These are phyloP conservation scores for Sindora glabra DNA, from an alignment of 306 rosid genomes.

Conservation along the genomic window DNA sequence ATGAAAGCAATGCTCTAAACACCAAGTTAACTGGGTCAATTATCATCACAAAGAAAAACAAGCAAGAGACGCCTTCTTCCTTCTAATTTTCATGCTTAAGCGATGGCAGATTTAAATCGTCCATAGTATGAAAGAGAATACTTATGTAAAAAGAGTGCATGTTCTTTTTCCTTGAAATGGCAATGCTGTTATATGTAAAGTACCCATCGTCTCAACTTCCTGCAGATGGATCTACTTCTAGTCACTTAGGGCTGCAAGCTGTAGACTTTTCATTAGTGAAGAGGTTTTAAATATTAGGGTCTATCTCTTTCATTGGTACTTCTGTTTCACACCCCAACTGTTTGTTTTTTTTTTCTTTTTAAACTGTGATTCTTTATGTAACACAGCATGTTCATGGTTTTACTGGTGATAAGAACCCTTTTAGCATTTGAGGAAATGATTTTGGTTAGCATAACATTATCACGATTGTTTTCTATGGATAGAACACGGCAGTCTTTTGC, in stretches of 20 bases:
- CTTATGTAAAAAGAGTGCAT: background rate
- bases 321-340: conserved; percentile 32
- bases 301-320: conserved; percentile 48
- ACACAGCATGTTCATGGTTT: background rate
- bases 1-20: too few relatives aligned
- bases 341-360: conserved; percentile 4
- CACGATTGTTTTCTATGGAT: conserved; percentile 43
- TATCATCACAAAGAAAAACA: too few relatives aligned
- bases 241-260: conserved; percentile 72
- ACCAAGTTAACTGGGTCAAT: too few relatives aligned
- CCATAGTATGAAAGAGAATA: background rate
- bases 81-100: background rate
- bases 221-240: conserved; percentile 74
- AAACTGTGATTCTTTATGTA: too few relatives aligned
- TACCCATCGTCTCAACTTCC: background rate
- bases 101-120: background rate
- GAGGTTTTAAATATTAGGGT: conserved; percentile 74
- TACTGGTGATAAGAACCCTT: background rate
- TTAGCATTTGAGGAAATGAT: conserved; percentile 9
- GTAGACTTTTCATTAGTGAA: conserved; percentile 69
- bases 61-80: too few relatives aligned
- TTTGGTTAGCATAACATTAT: conserved; percentile 54
- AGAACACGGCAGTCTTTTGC: conserved; percentile 53
- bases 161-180: background rate
- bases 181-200: background rate